phyloP scores from a whole-genome alignment of 78 protist species.

The Pigoraptor vietnamica region DNA sequence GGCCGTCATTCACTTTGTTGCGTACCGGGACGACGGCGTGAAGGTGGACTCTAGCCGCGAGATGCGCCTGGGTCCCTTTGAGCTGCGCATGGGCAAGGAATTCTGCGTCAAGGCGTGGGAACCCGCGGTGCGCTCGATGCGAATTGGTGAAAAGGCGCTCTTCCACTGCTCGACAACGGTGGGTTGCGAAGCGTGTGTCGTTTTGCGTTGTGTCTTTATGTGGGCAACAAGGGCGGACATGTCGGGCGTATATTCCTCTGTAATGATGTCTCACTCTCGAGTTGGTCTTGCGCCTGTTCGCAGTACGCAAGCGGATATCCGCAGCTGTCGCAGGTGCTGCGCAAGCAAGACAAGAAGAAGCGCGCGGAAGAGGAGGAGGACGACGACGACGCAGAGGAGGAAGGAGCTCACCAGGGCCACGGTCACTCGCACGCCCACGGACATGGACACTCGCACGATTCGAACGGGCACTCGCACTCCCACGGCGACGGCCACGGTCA shows the following conservation, averaged over 20 bases:
- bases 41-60: background rate
- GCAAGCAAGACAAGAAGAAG: background rate
- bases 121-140: background rate
- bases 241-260: background rate
- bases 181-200: background rate
- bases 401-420: background rate
- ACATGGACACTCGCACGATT: background rate
- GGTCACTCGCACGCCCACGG: background rate
- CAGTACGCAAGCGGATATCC: background rate
- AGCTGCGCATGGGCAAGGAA: constrained; percentile 1
- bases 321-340: background rate
- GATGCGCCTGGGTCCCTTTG: background rate
- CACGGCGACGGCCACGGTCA: background rate
- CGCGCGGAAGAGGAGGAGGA: background rate
- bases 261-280: background rate
- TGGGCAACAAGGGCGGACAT: background rate
- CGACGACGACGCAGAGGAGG: background rate
- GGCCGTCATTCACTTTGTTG: background rate
- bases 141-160: background rate
- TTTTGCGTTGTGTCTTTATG: background rate
- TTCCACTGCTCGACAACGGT: background rate
- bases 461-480: too few relatives aligned
- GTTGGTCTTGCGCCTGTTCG: background rate
- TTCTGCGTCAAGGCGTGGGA: background rate
- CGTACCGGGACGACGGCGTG: background rate